Percentiles rank a stretch among this genome's conserved stretches.
These are phyloP conservation scores for Hanseniaspora gamundiae DNA, from an alignment of 1,139 yeast species.

Conservation along the genomic window DNA sequence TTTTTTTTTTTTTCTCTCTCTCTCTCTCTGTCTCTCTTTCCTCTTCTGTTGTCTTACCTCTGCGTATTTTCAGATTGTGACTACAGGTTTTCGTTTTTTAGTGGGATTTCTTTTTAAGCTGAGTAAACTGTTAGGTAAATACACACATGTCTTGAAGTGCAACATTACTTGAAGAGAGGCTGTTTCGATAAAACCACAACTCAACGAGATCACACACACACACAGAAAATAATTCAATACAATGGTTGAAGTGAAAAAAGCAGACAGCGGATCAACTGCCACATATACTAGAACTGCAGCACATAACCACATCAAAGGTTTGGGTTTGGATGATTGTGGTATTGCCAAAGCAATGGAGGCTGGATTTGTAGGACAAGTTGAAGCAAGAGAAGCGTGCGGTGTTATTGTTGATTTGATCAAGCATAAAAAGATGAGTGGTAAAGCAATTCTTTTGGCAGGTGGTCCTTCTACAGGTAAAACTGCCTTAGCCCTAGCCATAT, in stretches of 20 bases:
- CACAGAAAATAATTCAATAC: too few species aligned
- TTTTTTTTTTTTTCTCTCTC: too few species aligned
- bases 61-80: too few species aligned
- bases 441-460: constrained; percentile 91
- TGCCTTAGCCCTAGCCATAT: constrained; percentile 88
- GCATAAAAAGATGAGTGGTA: constrained; percentile 88
- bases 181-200: not conserved
- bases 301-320: constrained; percentile 92
- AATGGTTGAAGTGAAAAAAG: constrained; percentile 51
- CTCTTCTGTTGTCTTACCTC: too few species aligned
- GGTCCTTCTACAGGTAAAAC: constrained; percentile 99
- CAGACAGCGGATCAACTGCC: constrained; percentile 26
- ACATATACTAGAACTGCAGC: constrained; percentile 84
- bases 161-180: too few species aligned
- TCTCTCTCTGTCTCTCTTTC: too few species aligned
- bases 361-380: constrained; percentile 90
- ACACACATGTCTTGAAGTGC: too few species aligned
- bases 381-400: constrained; percentile 97
- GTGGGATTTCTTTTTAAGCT: too few species aligned
- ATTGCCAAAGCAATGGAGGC: constrained; percentile 76
- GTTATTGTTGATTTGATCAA: constrained; percentile 88
- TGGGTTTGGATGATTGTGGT: constrained; percentile 88
- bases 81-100: constrained; percentile 3
- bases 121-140: too few species aligned
- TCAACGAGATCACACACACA: too few species aligned